Percentiles rank a stretch among this genome's conserved stretches.
Conservation (phyloP, 192 early-diverging fungal genomes). For the Umbelopsis sp. region DNA sequence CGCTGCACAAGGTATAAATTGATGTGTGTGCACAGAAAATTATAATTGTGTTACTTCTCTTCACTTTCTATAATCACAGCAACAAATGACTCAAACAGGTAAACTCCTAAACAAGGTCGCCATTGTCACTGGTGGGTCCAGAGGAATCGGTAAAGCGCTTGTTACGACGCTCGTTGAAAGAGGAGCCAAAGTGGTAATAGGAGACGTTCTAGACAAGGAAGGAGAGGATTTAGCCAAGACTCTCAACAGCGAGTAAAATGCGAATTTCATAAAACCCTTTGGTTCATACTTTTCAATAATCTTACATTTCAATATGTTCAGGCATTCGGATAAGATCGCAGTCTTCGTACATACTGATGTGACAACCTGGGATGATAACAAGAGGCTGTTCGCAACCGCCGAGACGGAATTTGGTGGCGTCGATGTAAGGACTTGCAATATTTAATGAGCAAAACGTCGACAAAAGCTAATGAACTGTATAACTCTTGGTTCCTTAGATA, state of each 20-base stretch:
- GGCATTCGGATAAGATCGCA: constrained; percentile 24
- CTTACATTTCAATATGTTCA: neutral
- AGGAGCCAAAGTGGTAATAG: constrained; percentile 49
- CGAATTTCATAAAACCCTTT: too few species aligned
- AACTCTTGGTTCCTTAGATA: constrained; percentile 1
- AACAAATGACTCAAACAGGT: neutral
- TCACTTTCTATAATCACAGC: neutral
- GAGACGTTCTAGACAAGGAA: constrained; percentile 32
- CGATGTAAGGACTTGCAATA: constrained; percentile 19
- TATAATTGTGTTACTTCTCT: neutral
- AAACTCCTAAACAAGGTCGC: constrained; percentile 19
- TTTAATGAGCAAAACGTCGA: too few species aligned
- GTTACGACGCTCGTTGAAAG: constrained; percentile 76
- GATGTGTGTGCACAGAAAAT: neutral
- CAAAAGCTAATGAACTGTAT: too few species aligned
- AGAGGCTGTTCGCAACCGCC: constrained; percentile 27
- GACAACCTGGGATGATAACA: constrained; percentile 29
- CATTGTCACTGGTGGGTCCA: constrained; percentile 84
- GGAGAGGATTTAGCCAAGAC: constrained; percentile 10
- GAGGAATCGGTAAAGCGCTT: constrained; percentile 85
- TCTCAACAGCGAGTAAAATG: constrained; percentile 27
- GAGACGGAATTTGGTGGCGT: constrained; percentile 38
- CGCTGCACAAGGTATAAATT: neutral
- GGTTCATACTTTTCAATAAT: neutral
- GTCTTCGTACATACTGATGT: constrained; percentile 29